A percentile compares a stretch with the other conserved stretches of the same genome.
Conservation (phyloP, 2,329 filamentous ascomycete species). For the Colletotrichum spinosum region DNA sequence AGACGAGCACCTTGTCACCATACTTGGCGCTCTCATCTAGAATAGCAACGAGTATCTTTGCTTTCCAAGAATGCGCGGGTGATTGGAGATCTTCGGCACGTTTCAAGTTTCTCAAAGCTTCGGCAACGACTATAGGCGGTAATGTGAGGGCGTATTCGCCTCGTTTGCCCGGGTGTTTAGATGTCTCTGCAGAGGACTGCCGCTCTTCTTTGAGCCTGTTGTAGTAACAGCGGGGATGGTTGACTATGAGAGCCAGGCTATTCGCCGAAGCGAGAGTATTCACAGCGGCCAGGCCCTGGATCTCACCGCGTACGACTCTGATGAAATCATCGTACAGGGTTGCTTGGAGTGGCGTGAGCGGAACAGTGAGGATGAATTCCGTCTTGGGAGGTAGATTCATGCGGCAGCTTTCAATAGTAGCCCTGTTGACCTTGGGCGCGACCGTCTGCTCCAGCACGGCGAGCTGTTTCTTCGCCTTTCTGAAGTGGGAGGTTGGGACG, state of each 20-base stretch:
- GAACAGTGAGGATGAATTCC: constrained; percentile 84
- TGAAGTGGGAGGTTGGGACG: constrained; percentile 66
- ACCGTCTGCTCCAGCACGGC: constrained; percentile 78
- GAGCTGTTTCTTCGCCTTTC: constrained; percentile 73
- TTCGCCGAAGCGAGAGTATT: constrained; percentile 50
- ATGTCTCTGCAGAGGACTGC: constrained; percentile 19
- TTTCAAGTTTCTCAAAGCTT: constrained; percentile 51
- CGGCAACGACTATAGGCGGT: constrained; percentile 18
- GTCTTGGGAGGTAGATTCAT: constrained; percentile 77
- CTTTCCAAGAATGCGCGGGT: constrained; percentile 73
- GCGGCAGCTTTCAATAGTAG: constrained; percentile 73
- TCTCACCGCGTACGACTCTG: constrained; percentile 15
- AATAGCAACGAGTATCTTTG: constrained; percentile 75
- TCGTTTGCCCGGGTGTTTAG: background rate
- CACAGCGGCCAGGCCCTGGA: constrained; percentile 7
- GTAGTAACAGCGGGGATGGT: constrained; percentile 63
- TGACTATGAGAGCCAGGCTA: constrained; percentile 61
- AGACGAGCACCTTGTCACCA: constrained; percentile 83
- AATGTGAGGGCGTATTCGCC: background rate
- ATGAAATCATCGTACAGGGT: constrained; percentile 69
- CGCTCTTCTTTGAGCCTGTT: constrained; percentile 46
- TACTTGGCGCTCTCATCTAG: constrained; percentile 70
- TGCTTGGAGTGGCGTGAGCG: constrained; percentile 74
- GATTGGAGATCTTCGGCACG: constrained; percentile 54
- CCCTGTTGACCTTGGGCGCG: constrained; percentile 81